Evolutionary conservation across 2,329 filamentous ascomycete genomes (phyloP).

Genomic region (Penicillium sp.): DNA sequence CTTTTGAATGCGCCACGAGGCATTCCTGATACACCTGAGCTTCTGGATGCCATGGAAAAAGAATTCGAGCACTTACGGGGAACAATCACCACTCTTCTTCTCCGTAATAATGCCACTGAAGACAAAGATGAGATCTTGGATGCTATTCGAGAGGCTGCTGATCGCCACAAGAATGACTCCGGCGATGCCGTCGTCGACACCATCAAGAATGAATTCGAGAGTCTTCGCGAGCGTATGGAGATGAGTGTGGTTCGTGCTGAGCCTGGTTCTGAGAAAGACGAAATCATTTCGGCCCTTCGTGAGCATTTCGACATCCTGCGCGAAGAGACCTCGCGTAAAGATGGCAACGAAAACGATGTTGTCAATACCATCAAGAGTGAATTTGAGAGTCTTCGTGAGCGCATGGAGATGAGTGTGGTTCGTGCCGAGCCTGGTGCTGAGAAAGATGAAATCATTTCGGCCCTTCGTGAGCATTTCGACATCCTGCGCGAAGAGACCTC

Average conservation of each 20-base stretch:
- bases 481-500: slow-evolving; percentile 52
- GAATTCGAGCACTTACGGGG: slow-evolving; percentile 82
- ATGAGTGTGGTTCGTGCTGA: slow-evolving; percentile 38
- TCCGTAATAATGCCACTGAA: slow-evolving; percentile 57
- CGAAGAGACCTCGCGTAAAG: slow-evolving; percentile 55
- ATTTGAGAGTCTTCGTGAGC: slow-evolving; percentile 60
- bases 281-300: slow-evolving; percentile 69
- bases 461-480: slow-evolving; percentile 55
- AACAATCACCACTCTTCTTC: slow-evolving; percentile 68
- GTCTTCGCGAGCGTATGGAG: slow-evolving; percentile 54
- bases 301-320: slow-evolving; percentile 44
- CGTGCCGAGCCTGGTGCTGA: slow-evolving; percentile 46
- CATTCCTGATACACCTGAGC: slow-evolving; percentile 61
- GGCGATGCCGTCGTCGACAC: slow-evolving; percentile 39
- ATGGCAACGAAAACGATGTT: slow-evolving; percentile 52
- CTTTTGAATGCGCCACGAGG: slow-evolving; percentile 32
- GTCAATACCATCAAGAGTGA: slow-evolving; percentile 57
- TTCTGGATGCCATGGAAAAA: slow-evolving; percentile 73
- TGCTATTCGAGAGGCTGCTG: slow-evolving; percentile 53
- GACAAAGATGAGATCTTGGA: slow-evolving; percentile 64
- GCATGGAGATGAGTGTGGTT: slow-evolving; percentile 32
- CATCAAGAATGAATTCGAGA: slow-evolving; percentile 62
- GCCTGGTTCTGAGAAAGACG: slow-evolving; percentile 55
- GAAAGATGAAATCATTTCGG: slow-evolving; percentile 69
- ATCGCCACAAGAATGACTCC: slow-evolving; percentile 38